These are phyloP conservation scores for Mycocentrospora acerina DNA, from an alignment of 2,329 filamentous ascomycete species.

Conservation along the genomic window DNA sequence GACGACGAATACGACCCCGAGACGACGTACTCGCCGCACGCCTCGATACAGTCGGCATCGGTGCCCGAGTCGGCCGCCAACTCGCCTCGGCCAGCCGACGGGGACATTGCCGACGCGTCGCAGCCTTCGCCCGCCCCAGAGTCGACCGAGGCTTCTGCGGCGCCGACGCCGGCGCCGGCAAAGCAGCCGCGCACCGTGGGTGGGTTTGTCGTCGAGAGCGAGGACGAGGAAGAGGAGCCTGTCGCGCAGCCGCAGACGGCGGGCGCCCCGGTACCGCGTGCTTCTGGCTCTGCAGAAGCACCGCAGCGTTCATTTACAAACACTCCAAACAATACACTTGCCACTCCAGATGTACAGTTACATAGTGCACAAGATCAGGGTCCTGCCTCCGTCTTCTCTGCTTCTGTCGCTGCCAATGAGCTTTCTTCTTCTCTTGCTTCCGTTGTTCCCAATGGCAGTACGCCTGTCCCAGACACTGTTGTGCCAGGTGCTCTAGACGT, in stretches of 20 bases:
- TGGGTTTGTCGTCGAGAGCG: constrained; percentile 65
- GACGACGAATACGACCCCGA: constrained; percentile 46
- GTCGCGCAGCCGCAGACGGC: constrained; percentile 51
- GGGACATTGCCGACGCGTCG: constrained; percentile 22
- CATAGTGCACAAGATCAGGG: constrained; percentile 58
- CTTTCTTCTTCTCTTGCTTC: constrained; percentile 54
- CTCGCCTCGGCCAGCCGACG: constrained; percentile 22
- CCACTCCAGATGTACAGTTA: constrained; percentile 62
- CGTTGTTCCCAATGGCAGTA: constrained; percentile 50
- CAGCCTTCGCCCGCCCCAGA: constrained; percentile 22
- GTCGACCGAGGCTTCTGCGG: constrained; percentile 28
- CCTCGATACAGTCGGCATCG: constrained; percentile 29
- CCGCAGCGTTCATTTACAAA: constrained; percentile 57
- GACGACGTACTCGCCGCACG: constrained; percentile 23
- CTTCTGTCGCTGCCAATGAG: constrained; percentile 44
- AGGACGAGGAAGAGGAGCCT: constrained; percentile 56
- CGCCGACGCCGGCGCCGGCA: constrained; percentile 30
- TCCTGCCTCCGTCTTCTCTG: constrained; percentile 40
- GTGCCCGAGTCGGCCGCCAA: constrained; percentile 33
- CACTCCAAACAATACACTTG: constrained; percentile 57
- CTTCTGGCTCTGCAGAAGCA: constrained; percentile 51
- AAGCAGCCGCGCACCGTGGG: constrained; percentile 57
- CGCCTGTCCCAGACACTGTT: constrained; percentile 39
- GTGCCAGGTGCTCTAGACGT: constrained; percentile 32
- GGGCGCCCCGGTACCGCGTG: constrained; percentile 52